Percentiles rank a stretch among this genome's conserved stretches.
These are phyloP conservation scores for Rhizopogon rudus DNA, from an alignment of 768 basidiomycete species.

Conservation along the genomic window DNA sequence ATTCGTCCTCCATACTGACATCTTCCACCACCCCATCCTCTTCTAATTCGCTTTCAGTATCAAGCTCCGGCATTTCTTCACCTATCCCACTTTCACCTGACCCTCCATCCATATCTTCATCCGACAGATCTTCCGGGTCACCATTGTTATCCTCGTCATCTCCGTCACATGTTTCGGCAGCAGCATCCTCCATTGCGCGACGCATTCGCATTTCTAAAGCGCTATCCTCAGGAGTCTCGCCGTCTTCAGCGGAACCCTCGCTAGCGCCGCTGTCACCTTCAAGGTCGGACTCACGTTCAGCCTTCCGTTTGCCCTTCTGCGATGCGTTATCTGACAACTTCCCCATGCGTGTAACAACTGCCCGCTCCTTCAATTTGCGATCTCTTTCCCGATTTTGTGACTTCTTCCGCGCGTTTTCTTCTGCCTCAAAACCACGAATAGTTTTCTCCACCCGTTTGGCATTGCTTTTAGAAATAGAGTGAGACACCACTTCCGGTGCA, in stretches of 20 bases:
- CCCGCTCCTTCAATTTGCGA: constrained; percentile 43
- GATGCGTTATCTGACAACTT: constrained; percentile 11
- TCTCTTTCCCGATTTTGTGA: constrained; percentile 45
- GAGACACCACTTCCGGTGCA: constrained; percentile 46
- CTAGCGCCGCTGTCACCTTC: constrained; percentile 21
- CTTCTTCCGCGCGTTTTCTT: constrained; percentile 37
- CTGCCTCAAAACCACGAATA: constrained; percentile 30
- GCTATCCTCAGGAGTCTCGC: constrained; percentile 5
- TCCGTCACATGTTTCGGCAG: constrained; percentile 15
- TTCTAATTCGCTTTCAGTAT: constrained; percentile 5
- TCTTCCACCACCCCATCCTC: constrained; percentile 13
- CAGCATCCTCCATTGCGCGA: constrained; percentile 25
- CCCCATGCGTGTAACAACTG: constrained; percentile 20
- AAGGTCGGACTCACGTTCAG: constrained; percentile 21
- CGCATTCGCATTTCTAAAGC: constrained; percentile 19
- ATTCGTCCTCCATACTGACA: constrained; percentile 14
- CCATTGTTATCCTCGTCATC: constrained; percentile 16
- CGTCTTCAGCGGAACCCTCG: constrained; percentile 17
- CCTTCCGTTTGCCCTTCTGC: constrained; percentile 9
- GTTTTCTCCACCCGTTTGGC: constrained; percentile 33
- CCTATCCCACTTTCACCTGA: constrained; percentile 16
- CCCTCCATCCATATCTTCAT: constrained; percentile 5
- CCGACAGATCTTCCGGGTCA: constrained; percentile 8
- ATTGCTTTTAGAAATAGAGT: constrained; percentile 39
- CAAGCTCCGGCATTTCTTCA: constrained; percentile 6